Conservation (phyloP, 2,329 filamentous ascomycete species). For the Esteya vermicola region DNA sequence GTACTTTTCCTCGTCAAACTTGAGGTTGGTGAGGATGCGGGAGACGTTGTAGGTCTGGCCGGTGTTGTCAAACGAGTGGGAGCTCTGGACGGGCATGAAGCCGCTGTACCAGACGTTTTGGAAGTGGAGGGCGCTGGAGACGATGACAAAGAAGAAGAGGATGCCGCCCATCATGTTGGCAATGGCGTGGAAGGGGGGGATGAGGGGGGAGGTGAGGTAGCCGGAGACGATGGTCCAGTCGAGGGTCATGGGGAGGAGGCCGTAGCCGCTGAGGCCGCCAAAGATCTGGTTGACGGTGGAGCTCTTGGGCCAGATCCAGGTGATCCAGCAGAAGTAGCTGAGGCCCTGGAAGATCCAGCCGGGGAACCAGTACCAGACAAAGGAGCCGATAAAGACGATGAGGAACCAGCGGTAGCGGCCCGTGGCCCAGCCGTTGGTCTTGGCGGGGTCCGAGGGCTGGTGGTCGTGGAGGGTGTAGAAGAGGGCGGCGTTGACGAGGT, state of each 20-base stretch:
- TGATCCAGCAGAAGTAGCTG: slow-evolving; percentile 27
- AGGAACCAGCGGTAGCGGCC: slow-evolving; percentile 51
- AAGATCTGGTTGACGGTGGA: slow-evolving; percentile 30
- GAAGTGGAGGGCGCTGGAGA: slow-evolving; percentile 46
- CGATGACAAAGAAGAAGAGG: slow-evolving; percentile 37
- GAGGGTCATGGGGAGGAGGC: slow-evolving; percentile 22
- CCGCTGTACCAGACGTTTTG: slow-evolving; percentile 41
- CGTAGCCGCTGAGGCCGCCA: slow-evolving; percentile 25
- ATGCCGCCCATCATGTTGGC: slow-evolving; percentile 39
- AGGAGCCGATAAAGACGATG: slow-evolving; percentile 35
- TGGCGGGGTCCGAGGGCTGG: slow-evolving; percentile 32
- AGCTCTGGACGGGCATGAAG: slow-evolving; percentile 47
- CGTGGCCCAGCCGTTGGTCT: slow-evolving; percentile 45
- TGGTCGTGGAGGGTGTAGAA: slow-evolving; percentile 53
- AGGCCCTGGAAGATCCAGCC: slow-evolving; percentile 39
- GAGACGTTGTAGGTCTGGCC: slow-evolving; percentile 44
- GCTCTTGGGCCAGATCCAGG: slow-evolving; percentile 32
- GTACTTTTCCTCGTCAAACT: slow-evolving; percentile 49
- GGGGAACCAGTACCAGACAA: slow-evolving; percentile 41
- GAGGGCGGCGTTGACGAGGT: slow-evolving; percentile 45
- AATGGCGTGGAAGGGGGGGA: slow-evolving; percentile 40
- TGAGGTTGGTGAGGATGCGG: slow-evolving; percentile 41
- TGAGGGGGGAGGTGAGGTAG: slow-evolving; percentile 33
- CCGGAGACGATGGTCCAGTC: slow-evolving; percentile 29
- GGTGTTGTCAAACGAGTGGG: slow-evolving; percentile 50